These are phyloP conservation scores for Dictyostelium capitatum DNA, from an alignment of 78 protist species.

Conservation along the genomic window DNA sequence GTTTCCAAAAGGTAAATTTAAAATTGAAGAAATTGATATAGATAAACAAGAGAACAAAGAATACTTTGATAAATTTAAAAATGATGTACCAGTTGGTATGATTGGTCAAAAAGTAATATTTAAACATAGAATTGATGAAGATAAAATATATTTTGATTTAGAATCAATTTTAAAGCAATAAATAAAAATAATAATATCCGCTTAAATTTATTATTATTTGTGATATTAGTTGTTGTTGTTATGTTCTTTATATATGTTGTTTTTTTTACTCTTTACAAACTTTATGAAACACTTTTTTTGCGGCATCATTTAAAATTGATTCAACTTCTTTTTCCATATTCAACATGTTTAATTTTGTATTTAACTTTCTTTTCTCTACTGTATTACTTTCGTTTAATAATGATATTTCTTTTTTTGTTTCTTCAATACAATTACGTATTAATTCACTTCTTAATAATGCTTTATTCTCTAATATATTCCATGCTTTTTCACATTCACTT, in stretches of 20 bases:
- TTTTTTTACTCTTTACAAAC: slow-evolving; percentile 28
- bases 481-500: slow-evolving; percentile 41
- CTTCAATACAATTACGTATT: slow-evolving; percentile 43
- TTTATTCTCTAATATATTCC: slow-evolving; percentile 4
- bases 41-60: slow-evolving; percentile 38
- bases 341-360: slow-evolving; percentile 17
- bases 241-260: not conserved
- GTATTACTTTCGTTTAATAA: not conserved
- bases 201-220: not conserved
- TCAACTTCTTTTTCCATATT: slow-evolving; percentile 53
- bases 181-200: not conserved
- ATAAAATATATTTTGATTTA: slow-evolving; percentile 43
- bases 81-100: slow-evolving; percentile 61
- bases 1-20: slow-evolving; percentile 10
- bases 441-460: slow-evolving; percentile 15
- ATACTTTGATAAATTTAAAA: slow-evolving; percentile 36
- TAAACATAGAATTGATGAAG: slow-evolving; percentile 65
- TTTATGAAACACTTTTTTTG: slow-evolving; percentile 52
- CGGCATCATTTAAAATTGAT: not conserved
- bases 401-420: slow-evolving; percentile 26
- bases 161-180: slow-evolving; percentile 23
- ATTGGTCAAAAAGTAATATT: slow-evolving; percentile 42
- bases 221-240: not conserved
- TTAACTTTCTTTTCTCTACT: slow-evolving; percentile 16
- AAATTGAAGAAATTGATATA: slow-evolving; percentile 43